Evolutionary conservation across 1,284 basidiomycete species (phyloP).

Genomic region (Boletus subluridellus): DNA sequence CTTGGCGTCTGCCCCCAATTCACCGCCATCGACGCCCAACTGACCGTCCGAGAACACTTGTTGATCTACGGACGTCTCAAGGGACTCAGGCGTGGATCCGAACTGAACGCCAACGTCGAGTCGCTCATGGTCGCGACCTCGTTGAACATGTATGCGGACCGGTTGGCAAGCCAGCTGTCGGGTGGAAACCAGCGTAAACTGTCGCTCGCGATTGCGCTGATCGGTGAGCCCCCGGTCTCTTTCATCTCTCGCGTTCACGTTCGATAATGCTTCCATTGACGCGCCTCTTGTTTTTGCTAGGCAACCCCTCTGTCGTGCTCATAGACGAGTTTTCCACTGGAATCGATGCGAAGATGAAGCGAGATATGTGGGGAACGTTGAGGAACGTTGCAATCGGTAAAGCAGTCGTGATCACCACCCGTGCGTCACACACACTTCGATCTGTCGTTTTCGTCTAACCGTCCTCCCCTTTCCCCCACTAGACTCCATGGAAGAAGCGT

Average conservation of each 20-base stretch:
- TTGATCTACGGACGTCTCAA: constrained; percentile 65
- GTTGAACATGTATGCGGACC: constrained; percentile 59
- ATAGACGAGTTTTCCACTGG: constrained; percentile 85
- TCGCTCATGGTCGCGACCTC: constrained; percentile 60
- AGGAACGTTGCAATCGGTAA: constrained; percentile 62
- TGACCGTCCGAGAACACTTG: constrained; percentile 76
- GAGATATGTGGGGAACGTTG: constrained; percentile 77
- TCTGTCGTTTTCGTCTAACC: neutral
- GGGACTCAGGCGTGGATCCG: constrained; percentile 51
- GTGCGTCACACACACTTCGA: constrained; percentile 37
- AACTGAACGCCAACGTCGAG: constrained; percentile 54
- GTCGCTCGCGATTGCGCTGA: constrained; percentile 72
- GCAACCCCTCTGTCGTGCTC: constrained; percentile 73
- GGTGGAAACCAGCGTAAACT: constrained; percentile 82
- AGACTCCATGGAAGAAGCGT: constrained; percentile 85
- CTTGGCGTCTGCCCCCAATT: constrained; percentile 82
- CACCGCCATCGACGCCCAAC: constrained; percentile 73
- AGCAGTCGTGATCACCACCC: constrained; percentile 66
- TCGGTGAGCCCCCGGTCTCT: constrained; percentile 45
- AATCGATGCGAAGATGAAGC: constrained; percentile 78
- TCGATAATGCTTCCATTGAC: neutral
- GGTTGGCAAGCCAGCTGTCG: constrained; percentile 68
- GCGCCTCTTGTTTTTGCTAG: constrained; percentile 29
- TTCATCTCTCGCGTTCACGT: neutral
- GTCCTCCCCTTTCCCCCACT: neutral